These are phyloP conservation scores for Podila clonocystis DNA, from an alignment of 192 early-diverging fungal species.

Conservation along the genomic window DNA sequence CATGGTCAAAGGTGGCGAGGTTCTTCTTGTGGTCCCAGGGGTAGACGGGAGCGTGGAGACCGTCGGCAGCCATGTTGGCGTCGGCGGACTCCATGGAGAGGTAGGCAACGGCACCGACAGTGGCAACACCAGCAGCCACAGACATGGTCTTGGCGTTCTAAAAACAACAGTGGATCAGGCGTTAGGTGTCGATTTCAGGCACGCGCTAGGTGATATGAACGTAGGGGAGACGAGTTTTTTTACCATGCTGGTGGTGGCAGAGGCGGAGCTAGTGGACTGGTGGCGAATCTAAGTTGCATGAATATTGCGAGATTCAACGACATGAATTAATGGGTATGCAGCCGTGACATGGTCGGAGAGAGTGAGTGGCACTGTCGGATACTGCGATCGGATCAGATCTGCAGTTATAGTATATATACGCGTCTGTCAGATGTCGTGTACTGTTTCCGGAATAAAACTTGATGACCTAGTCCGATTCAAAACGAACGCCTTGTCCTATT, in stretches of 20 bases:
- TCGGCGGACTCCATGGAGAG: conserved; percentile 58
- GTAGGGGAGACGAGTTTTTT: not conserved
- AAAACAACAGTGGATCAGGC: too few relatives aligned
- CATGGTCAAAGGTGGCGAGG: conserved; percentile 92
- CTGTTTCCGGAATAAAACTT: too few relatives aligned
- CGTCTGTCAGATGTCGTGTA: too few relatives aligned
- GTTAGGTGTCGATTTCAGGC: too few relatives aligned
- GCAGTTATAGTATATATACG: too few relatives aligned
- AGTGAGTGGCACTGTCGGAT: too few relatives aligned
- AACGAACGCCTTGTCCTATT: too few relatives aligned
- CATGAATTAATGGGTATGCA: not conserved
- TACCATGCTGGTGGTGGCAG: conserved; percentile 1
- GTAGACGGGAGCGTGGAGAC: conserved; percentile 89
- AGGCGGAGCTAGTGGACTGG: conserved; percentile 2
- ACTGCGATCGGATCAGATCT: too few relatives aligned
- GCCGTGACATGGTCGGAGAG: not conserved
- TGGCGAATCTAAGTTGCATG: not conserved
- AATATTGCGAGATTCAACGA: not conserved
- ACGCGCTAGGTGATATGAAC: not conserved
- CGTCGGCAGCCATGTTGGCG: conserved; percentile 90
- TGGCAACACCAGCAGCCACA: conserved; percentile 47
- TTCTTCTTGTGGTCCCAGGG: conserved; percentile 89
- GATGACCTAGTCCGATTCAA: too few relatives aligned
- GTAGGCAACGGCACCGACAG: conserved; percentile 46
- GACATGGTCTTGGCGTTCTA: conserved; percentile 49